phyloP scores from a whole-genome alignment of 2,329 filamentous ascomycete genomes.

The Monosporascus sp. region DNA sequence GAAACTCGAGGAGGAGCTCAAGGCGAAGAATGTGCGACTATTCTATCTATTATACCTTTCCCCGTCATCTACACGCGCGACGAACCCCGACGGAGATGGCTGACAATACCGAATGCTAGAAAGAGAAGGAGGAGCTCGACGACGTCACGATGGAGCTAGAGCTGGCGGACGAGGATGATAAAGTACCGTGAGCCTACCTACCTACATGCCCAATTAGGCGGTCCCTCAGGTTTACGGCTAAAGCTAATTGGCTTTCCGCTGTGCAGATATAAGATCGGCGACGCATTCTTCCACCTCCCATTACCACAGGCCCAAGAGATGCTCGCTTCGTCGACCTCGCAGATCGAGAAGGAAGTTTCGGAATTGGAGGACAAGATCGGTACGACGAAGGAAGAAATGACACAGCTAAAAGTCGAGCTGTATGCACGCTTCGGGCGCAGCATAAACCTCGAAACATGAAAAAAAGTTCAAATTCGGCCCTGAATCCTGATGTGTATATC shows the following conservation, averaged over 20 bases:
- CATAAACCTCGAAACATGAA: slow-evolving; percentile 92
- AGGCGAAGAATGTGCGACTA: slow-evolving; percentile 65
- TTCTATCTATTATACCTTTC: no score
- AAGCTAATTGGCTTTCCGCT: slow-evolving; percentile 4
- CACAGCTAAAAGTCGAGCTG: slow-evolving; percentile 79
- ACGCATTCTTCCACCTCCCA: slow-evolving; percentile 85
- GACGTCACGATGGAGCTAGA: slow-evolving; percentile 89
- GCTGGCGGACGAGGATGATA: slow-evolving; percentile 90
- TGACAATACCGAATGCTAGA: slow-evolving; percentile 48
- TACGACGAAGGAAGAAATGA: slow-evolving; percentile 78
- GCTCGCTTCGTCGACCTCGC: slow-evolving; percentile 63
- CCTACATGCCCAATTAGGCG: neutral
- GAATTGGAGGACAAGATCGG: slow-evolving; percentile 71
- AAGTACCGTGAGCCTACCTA: slow-evolving; percentile 65
- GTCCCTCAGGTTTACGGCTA: neutral
- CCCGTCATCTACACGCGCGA: neutral
- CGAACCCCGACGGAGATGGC: neutral
- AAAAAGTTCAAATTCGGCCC: neutral
- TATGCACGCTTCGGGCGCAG: slow-evolving; percentile 94
- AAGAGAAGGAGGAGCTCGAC: slow-evolving; percentile 97
- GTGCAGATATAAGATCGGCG: slow-evolving; percentile 87
- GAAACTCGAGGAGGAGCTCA: slow-evolving; percentile 72
- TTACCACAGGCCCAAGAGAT: slow-evolving; percentile 83
- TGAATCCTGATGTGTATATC: no score
- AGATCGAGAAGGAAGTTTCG: slow-evolving; percentile 71